phyloP scores from a whole-genome alignment of 2,329 filamentous ascomycete species.

The Fusarium scirpi region DNA sequence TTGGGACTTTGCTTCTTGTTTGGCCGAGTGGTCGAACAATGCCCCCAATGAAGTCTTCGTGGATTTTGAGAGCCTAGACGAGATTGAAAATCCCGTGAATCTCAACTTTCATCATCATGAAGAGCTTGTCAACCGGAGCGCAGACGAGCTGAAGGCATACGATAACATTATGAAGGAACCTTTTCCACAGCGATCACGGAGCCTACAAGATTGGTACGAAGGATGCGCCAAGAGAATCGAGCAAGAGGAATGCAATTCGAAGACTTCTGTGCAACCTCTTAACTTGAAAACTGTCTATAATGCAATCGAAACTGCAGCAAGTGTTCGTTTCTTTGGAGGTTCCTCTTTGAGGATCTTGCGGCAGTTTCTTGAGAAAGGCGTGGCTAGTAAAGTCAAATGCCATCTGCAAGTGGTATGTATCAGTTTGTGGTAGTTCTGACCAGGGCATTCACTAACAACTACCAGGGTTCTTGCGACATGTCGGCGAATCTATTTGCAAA shows the following conservation, averaged over 20 bases:
- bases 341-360: slow-evolving; percentile 39
- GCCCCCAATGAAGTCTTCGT: slow-evolving; percentile 49
- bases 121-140: slow-evolving; percentile 39
- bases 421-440: no score
- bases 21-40: slow-evolving; percentile 33
- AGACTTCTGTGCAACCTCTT: slow-evolving; percentile 14
- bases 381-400: slow-evolving; percentile 37
- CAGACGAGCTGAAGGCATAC: slow-evolving; percentile 30
- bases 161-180: slow-evolving; percentile 24
- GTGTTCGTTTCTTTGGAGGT: slow-evolving; percentile 40
- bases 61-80: slow-evolving; percentile 53
- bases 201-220: slow-evolving; percentile 36
- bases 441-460: neutral
- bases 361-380: slow-evolving; percentile 32
- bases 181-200: slow-evolving; percentile 6
- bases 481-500: slow-evolving; percentile 42
- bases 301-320: slow-evolving; percentile 30
- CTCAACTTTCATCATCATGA: slow-evolving; percentile 57
- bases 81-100: slow-evolving; percentile 60
- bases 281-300: slow-evolving; percentile 24
- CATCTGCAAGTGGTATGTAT: slow-evolving; percentile 39
- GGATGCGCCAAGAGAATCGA: slow-evolving; percentile 23
- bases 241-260: neutral
- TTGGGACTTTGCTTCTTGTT: slow-evolving; percentile 38
- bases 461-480: slow-evolving; percentile 40